phyloP scores from a whole-genome alignment of 2,329 filamentous ascomycete species.

The Neonectria neomacrospora region DNA sequence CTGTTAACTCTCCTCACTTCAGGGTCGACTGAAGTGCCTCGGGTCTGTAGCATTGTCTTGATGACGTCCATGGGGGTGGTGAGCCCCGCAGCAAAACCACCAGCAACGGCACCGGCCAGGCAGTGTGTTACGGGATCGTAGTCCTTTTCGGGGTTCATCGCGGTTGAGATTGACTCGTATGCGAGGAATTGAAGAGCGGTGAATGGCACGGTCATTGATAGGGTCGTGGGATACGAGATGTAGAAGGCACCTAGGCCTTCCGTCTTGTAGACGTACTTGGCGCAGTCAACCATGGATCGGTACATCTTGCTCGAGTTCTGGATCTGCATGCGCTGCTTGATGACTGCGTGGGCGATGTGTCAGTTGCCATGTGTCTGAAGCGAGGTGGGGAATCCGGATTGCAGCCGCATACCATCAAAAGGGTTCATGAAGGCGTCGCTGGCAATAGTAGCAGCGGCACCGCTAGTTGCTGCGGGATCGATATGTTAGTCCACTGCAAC shows the following conservation, averaged over 20 bases:
- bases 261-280: slow-evolving; percentile 83
- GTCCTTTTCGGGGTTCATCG: slow-evolving; percentile 85
- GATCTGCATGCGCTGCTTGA: slow-evolving; percentile 99
- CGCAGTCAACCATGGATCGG: slow-evolving; percentile 87
- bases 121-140: slow-evolving; percentile 97
- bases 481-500: slow-evolving; percentile 20
- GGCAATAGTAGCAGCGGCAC: slow-evolving; percentile 93
- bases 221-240: slow-evolving; percentile 96
- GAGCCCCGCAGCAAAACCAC: slow-evolving; percentile 90
- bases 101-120: slow-evolving; percentile 88
- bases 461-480: slow-evolving; percentile 77
- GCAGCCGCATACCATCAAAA: slow-evolving; percentile 82
- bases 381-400: background rate
- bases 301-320: slow-evolving; percentile 91
- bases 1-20: slow-evolving; percentile 89
- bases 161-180: slow-evolving; percentile 95
- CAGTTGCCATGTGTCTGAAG: slow-evolving; percentile 12
- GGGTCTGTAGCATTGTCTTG: slow-evolving; percentile 95
- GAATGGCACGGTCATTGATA: slow-evolving; percentile 99
- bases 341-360: slow-evolving; percentile 69
- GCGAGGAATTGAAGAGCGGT: slow-evolving; percentile 97
- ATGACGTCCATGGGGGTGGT: slow-evolving; percentile 98
- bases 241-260: slow-evolving; percentile 96
- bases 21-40: slow-evolving; percentile 82
- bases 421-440: slow-evolving; percentile 99